Conservation (phyloP, 192 early-diverging fungal genomes). For the Coemansia sp. region DNA sequence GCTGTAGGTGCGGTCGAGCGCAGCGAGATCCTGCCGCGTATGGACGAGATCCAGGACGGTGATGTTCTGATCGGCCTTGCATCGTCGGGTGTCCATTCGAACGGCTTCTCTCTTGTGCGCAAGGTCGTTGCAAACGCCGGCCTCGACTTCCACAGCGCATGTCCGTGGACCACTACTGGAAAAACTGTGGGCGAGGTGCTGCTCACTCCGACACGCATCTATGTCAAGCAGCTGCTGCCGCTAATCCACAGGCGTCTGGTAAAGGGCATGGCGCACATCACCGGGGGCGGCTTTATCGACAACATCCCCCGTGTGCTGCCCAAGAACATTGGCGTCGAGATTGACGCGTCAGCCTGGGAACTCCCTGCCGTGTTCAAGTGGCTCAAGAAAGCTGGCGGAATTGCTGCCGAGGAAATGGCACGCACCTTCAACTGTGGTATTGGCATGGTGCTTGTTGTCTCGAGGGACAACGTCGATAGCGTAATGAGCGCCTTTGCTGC, state of each 20-base stretch:
- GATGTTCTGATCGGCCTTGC: constrained; percentile 89
- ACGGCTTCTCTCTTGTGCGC: constrained; percentile 98
- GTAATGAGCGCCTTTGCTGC: constrained; percentile 61
- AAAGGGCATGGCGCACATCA: constrained; percentile 98
- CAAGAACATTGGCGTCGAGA: constrained; percentile 69
- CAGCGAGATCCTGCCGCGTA: constrained; percentile 78
- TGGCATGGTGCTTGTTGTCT: constrained; percentile 94
- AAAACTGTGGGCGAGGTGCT: constrained; percentile 79
- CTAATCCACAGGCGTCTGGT: constrained; percentile 67
- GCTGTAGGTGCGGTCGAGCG: constrained; percentile 97
- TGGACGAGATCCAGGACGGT: constrained; percentile 70
- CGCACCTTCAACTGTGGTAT: constrained; percentile 99
- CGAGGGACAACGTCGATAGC: constrained; percentile 59
- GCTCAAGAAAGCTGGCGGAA: constrained; percentile 77
- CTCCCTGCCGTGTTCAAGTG: constrained; percentile 95
- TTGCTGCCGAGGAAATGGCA: constrained; percentile 77
- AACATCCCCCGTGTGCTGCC: constrained; percentile 98
- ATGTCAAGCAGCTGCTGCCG: constrained; percentile 90
- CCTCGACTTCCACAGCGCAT: constrained; percentile 71
- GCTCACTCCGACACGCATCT: constrained; percentile 92
- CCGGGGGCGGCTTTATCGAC: constrained; percentile 96
- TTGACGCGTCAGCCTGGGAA: constrained; percentile 81
- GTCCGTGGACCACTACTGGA: constrained; percentile 62
- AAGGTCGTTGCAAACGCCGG: constrained; percentile 78
- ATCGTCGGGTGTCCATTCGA: constrained; percentile 98